These are phyloP conservation scores for Chalaropsis thielavioides DNA, from an alignment of 2,329 filamentous ascomycete genomes.

Conservation along the genomic window DNA sequence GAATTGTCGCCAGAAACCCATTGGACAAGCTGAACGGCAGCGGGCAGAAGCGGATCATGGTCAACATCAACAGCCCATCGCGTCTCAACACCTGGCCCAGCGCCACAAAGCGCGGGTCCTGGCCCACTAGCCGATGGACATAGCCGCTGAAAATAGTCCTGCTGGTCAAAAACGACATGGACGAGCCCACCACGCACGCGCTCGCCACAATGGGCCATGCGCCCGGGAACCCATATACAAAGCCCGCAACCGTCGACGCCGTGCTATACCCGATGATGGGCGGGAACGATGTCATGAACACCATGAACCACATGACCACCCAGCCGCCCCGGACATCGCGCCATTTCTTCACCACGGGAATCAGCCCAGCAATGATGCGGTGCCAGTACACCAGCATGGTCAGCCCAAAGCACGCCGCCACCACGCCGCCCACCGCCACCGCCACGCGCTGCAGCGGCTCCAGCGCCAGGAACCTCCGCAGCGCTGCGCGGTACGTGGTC, in stretches of 20 bases:
- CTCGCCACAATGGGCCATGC: slow-evolving; percentile 75
- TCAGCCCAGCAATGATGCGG: slow-evolving; percentile 60
- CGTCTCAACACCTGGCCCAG: slow-evolving; percentile 75
- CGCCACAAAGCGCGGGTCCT: slow-evolving; percentile 77
- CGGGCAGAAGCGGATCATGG: slow-evolving; percentile 85
- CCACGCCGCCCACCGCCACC: slow-evolving; percentile 28
- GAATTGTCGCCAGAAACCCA: slow-evolving; percentile 85
- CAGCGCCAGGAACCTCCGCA: slow-evolving; percentile 35
- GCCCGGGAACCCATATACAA: slow-evolving; percentile 41
- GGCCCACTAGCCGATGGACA: slow-evolving; percentile 65
- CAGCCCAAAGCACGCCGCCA: slow-evolving; percentile 42
- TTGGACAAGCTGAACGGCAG: slow-evolving; percentile 88
- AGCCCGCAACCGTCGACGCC: slow-evolving; percentile 40
- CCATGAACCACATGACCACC: slow-evolving; percentile 58
- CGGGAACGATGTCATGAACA: slow-evolving; percentile 68
- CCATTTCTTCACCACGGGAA: slow-evolving; percentile 63
- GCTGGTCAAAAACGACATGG: slow-evolving; percentile 65
- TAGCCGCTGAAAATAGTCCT: slow-evolving; percentile 64
- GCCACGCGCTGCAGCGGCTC: slow-evolving; percentile 47
- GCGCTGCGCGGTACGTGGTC: slow-evolving; percentile 29
- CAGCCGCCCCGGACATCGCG: slow-evolving; percentile 57
- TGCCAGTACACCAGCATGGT: slow-evolving; percentile 67
- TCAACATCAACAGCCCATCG: slow-evolving; percentile 76
- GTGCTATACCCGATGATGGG: slow-evolving; percentile 79
- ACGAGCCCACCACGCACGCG: slow-evolving; percentile 65